Evolutionary conservation across 495 filamentous ascomycete genomes (phyloP), one percentile per base, ranked within the genome.

Genomic region (Rostrohypoxylon terebratum): DNA sequence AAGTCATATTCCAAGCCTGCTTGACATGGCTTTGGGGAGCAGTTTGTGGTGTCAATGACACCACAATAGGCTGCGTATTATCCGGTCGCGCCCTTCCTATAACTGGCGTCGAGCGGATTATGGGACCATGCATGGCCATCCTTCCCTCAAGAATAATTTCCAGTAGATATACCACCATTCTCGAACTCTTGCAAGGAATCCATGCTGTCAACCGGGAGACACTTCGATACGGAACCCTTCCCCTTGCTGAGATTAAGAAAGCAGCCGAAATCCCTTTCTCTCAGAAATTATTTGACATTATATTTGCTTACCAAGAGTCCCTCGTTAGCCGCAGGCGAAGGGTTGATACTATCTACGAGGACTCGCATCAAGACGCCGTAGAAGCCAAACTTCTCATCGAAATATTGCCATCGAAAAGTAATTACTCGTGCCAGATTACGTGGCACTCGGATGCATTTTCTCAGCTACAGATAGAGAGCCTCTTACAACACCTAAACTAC

Each of bases 251-350:
- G 16, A 92, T 96, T 63, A 92, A 88, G 68, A 87, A 83, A 55
- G 75, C 77, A 0, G 87, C 83, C 28, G 84, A 82, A 0, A 66
- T 90, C 0, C 77, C 83, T 13, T 75, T 86, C 1, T 80, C 80
- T 0, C 77, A 82, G 31, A 75, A 73, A 6, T 77, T 93, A 2
- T 95, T 93, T 66, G 90, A 94, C 59, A 85, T 89, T 0, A 81
- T 94, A 1, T 83, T 95, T 54, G 88, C 93, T 5, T 96, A 93
- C 84, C 93, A 96, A 66, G 89, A 95, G 75, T 89, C 88, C 1
- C 77, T 90, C 9, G 73, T 84, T 42, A 82, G 76, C 14, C 74
- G 80, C 13, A 74, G 79, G 11, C 69, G 74, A 0, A 63, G 68
- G 1, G 44, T 68, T 18, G 55, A 69, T 10, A 28, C 71, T 7